A percentile compares a stretch with the other conserved stretches of the same genome.
Evolutionary conservation across 2,329 filamentous ascomycete species (phyloP).

Genomic region (Monosporascus sp.): DNA sequence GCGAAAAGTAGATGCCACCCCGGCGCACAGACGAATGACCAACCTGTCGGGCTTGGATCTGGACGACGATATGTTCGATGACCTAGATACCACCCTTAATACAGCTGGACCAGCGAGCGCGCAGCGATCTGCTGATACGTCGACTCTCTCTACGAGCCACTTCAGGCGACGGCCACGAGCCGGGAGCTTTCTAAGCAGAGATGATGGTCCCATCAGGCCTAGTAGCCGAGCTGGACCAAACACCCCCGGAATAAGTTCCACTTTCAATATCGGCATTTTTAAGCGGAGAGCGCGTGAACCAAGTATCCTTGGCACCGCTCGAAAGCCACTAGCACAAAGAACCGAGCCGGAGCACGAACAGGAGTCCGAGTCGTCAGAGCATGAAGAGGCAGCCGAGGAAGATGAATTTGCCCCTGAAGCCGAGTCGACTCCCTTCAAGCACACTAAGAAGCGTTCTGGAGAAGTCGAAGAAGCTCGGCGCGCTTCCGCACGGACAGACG

Average conservation of each 20-base stretch:
- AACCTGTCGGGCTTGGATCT: slow-evolving; percentile 28
- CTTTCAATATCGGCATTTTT: slow-evolving; percentile 52
- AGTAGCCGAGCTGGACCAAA: slow-evolving; percentile 28
- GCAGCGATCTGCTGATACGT: slow-evolving; percentile 26
- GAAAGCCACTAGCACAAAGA: slow-evolving; percentile 32
- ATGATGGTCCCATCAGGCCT: slow-evolving; percentile 27
- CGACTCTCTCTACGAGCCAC: slow-evolving; percentile 23
- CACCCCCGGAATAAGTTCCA: slow-evolving; percentile 29
- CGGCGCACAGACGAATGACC: slow-evolving; percentile 17
- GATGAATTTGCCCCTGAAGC: slow-evolving; percentile 58
- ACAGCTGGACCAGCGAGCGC: slow-evolving; percentile 23
- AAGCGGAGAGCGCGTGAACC: slow-evolving; percentile 53
- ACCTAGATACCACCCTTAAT: slow-evolving; percentile 27
- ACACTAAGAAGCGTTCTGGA: slow-evolving; percentile 34
- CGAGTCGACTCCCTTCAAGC: slow-evolving; percentile 61
- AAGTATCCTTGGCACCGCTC: slow-evolving; percentile 53
- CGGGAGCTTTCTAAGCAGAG: slow-evolving; percentile 26
- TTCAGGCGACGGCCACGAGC: slow-evolving; percentile 28
- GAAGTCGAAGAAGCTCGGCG: slow-evolving; percentile 14
- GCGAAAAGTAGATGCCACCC: slow-evolving; percentile 20
- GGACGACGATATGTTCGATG: slow-evolving; percentile 28
- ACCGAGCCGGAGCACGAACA: slow-evolving; percentile 24
- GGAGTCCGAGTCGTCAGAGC: slow-evolving; percentile 34
- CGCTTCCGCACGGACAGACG: slow-evolving; percentile 26
- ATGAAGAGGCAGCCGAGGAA: slow-evolving; percentile 33